Percentiles rank a stretch among this genome's conserved stretches.
Evolutionary conservation across 768 basidiomycete genomes (phyloP).

Genomic region (Leccinum longicurvipes): DNA sequence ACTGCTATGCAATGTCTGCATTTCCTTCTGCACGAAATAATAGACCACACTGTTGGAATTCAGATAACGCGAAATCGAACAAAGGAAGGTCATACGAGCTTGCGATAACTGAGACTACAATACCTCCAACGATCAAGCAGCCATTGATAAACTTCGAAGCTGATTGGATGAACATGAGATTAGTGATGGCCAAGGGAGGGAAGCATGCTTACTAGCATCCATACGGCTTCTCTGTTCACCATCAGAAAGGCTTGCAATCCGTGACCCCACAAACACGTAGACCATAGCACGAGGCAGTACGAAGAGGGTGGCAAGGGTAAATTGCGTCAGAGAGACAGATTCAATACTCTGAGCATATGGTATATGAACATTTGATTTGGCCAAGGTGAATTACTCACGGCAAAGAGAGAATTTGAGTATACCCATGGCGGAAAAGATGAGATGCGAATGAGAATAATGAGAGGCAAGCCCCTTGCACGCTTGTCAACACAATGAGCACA

Average conservation of each 20-base stretch:
- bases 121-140: slow-evolving; percentile 55
- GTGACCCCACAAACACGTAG: slow-evolving; percentile 76
- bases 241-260: slow-evolving; percentile 71
- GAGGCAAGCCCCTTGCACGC: slow-evolving; percentile 73
- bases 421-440: slow-evolving; percentile 88
- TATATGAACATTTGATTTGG: slow-evolving; percentile 5
- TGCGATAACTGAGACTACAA: slow-evolving; percentile 53
- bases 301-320: slow-evolving; percentile 67
- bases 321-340: slow-evolving; percentile 72
- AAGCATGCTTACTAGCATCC: slow-evolving; percentile 60
- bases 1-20: slow-evolving; percentile 49
- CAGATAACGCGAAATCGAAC: slow-evolving; percentile 12
- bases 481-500: slow-evolving; percentile 26
- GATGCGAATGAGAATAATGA: slow-evolving; percentile 77
- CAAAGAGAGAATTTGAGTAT: slow-evolving; percentile 78
- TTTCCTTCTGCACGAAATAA: slow-evolving; percentile 57
- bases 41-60: slow-evolving; percentile 57
- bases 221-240: slow-evolving; percentile 69
- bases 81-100: slow-evolving; percentile 53
- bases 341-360: slow-evolving; percentile 57
- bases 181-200: not conserved
- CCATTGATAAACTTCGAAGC: slow-evolving; percentile 66
- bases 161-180: slow-evolving; percentile 25
- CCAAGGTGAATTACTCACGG: slow-evolving; percentile 43
- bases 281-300: slow-evolving; percentile 69